Evolutionary conservation across 345 rosid genomes (phyloP).

Genomic region (Aquilaria malaccensis): DNA sequence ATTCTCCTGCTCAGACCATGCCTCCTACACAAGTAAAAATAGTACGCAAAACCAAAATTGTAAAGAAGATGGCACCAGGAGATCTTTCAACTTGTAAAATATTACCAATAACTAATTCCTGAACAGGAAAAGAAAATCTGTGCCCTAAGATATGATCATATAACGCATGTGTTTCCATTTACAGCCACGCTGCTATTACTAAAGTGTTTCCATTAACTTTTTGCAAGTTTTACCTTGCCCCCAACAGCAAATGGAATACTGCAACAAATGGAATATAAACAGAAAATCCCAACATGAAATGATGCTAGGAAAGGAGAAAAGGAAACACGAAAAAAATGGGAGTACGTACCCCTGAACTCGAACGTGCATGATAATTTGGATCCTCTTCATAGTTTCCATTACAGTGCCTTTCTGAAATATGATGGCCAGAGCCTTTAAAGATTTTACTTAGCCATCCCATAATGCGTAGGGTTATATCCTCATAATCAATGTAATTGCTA

Average conservation of each 20-base stretch:
- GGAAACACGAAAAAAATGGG: neutral
- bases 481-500: conserved; percentile 34
- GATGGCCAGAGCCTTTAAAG: conserved; percentile 71
- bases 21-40: conserved; percentile 30
- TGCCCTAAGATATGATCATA: too few relatives aligned
- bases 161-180: too few relatives aligned
- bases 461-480: conserved; percentile 33
- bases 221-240: too few relatives aligned
- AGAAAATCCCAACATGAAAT: too few relatives aligned
- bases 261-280: too few relatives aligned
- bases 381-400: conserved; percentile 38
- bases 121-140: too few relatives aligned
- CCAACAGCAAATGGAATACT: too few relatives aligned
- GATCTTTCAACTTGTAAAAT: too few relatives aligned
- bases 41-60: neutral
- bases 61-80: too few relatives aligned
- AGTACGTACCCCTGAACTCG: conserved; percentile 60
- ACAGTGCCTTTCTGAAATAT: conserved; percentile 39
- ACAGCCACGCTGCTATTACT: too few relatives aligned
- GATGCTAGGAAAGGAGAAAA: neutral
- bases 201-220: too few relatives aligned
- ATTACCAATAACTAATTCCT: too few relatives aligned
- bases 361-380: conserved; percentile 41
- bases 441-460: conserved; percentile 91
- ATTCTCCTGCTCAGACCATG: conserved; percentile 45